Conservation (phyloP, 2,329 filamentous ascomycete genomes). For the Cladophialophora immunda region DNA sequence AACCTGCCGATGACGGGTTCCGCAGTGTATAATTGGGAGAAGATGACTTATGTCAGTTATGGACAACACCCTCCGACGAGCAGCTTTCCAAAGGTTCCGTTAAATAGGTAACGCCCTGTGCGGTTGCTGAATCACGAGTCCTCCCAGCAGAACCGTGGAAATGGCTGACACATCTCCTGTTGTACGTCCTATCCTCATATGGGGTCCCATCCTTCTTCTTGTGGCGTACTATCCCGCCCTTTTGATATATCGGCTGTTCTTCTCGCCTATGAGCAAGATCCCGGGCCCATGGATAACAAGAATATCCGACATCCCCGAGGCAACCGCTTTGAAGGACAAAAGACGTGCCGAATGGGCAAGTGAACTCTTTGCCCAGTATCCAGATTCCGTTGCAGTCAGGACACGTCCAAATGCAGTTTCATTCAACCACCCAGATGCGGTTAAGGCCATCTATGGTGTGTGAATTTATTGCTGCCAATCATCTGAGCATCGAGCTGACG, state of each 20-base stretch:
- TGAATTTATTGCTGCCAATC: background rate
- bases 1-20: slow-evolving; percentile 2
- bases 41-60: slow-evolving; percentile 5
- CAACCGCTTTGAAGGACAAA: slow-evolving; percentile 32
- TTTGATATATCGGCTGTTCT: slow-evolving; percentile 36
- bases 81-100: background rate
- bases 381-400: slow-evolving; percentile 29
- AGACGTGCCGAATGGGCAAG: slow-evolving; percentile 31
- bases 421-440: slow-evolving; percentile 34
- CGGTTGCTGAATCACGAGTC: background rate
- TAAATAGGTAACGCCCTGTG: background rate
- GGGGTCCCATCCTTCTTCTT: slow-evolving; percentile 14
- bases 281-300: slow-evolving; percentile 39
- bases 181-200: slow-evolving; percentile 11
- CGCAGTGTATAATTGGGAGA: slow-evolving; percentile 16
- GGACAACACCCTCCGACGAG: background rate
- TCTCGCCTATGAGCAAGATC: slow-evolving; percentile 40
- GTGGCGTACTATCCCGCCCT: slow-evolving; percentile 27
- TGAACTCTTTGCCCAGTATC: slow-evolving; percentile 28
- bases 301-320: slow-evolving; percentile 31
- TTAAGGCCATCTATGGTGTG: slow-evolving; percentile 36
- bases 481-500: slow-evolving; percentile 2
- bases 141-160: background rate
- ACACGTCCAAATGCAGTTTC: slow-evolving; percentile 33
- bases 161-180: slow-evolving; percentile 21